Evolutionary conservation across 805 yeast species (phyloP).

Genomic region (Naumovozyma baii): DNA sequence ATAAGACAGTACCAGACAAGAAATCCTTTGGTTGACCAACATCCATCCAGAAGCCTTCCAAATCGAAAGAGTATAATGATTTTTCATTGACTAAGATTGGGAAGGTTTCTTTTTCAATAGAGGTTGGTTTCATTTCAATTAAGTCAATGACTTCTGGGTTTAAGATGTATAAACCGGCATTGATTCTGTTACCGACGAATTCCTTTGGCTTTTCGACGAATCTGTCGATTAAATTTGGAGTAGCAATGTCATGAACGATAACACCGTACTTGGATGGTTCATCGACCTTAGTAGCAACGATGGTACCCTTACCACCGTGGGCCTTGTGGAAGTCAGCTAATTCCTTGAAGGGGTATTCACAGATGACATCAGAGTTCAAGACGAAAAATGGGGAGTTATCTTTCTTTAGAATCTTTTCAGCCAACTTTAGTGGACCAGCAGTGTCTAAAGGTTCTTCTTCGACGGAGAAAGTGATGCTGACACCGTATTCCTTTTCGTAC

Average conservation of each 20-base stretch:
- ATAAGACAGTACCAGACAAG: slow-evolving; percentile 88
- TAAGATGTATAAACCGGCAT: slow-evolving; percentile 96
- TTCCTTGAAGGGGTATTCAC: slow-evolving; percentile 95
- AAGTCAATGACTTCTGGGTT: slow-evolving; percentile 96
- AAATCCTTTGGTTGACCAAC: slow-evolving; percentile 99
- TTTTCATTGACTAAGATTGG: slow-evolving; percentile 86
- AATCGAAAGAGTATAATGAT: slow-evolving; percentile 85
- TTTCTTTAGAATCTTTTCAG: slow-evolving; percentile 86
- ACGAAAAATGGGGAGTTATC: slow-evolving; percentile 96
- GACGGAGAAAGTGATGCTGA: slow-evolving; percentile 89
- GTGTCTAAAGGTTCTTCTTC: slow-evolving; percentile 99
- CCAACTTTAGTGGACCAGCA: slow-evolving; percentile 97
- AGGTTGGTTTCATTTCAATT: slow-evolving; percentile 96
- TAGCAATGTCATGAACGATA: slow-evolving; percentile 92
- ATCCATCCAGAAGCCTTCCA: slow-evolving; percentile 99
- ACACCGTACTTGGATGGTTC: slow-evolving; percentile 99
- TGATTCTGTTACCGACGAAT: slow-evolving; percentile 98
- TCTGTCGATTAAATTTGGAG: slow-evolving; percentile 92
- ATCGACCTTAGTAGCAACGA: slow-evolving; percentile 98
- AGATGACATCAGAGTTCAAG: slow-evolving; percentile 94
- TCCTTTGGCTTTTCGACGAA: slow-evolving; percentile 99
- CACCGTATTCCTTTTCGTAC: slow-evolving; percentile 93
- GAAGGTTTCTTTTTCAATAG: slow-evolving; percentile 99
- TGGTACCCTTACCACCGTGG: slow-evolving; percentile 97
- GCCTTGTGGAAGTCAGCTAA: slow-evolving; percentile 85